Percentiles rank a stretch among this genome's conserved stretches.
phyloP scores from a whole-genome alignment of 495 filamentous ascomycete genomes.

The Trichoderma erinaceum region DNA sequence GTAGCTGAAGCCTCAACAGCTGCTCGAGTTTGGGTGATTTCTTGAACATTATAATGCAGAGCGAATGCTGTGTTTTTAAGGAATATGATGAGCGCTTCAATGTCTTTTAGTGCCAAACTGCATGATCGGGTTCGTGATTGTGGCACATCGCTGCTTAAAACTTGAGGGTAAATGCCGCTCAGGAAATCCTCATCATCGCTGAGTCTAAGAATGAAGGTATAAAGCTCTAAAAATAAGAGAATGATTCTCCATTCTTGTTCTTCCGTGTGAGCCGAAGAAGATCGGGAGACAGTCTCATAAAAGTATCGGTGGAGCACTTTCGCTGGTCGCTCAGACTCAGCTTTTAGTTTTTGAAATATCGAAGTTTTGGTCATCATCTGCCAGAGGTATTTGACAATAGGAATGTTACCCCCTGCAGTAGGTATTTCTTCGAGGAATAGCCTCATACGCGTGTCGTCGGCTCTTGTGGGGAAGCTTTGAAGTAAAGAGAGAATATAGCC shows the following conservation, averaged over 20 bases:
- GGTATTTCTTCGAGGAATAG: slow-evolving; percentile 75
- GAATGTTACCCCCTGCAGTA: slow-evolving; percentile 41
- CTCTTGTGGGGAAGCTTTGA: slow-evolving; percentile 72
- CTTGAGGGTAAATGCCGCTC: slow-evolving; percentile 26
- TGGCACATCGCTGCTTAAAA: slow-evolving; percentile 7
- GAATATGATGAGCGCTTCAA: slow-evolving; percentile 72
- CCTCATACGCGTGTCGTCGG: slow-evolving; percentile 94
- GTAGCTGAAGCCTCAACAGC: not conserved
- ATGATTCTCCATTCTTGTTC: slow-evolving; percentile 84
- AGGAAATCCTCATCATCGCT: slow-evolving; percentile 92
- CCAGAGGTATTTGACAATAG: slow-evolving; percentile 89
- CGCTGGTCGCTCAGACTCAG: slow-evolving; percentile 21
- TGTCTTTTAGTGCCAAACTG: slow-evolving; percentile 60
- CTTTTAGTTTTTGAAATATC: slow-evolving; percentile 58
- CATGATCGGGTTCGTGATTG: slow-evolving; percentile 50
- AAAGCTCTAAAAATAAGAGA: slow-evolving; percentile 87
- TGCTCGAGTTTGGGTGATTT: slow-evolving; percentile 32
- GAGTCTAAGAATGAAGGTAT: slow-evolving; percentile 82
- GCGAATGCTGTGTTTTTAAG: slow-evolving; percentile 91
- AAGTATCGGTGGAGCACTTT: slow-evolving; percentile 24
- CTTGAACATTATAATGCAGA: slow-evolving; percentile 74
- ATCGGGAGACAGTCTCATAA: slow-evolving; percentile 15
- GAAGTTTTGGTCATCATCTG: slow-evolving; percentile 59
- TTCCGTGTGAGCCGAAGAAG: slow-evolving; percentile 22
- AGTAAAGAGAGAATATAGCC: slow-evolving; percentile 82